Evolutionary conservation across 169 alveolate species (phyloP).

Genomic region (Babesia ovis): DNA sequence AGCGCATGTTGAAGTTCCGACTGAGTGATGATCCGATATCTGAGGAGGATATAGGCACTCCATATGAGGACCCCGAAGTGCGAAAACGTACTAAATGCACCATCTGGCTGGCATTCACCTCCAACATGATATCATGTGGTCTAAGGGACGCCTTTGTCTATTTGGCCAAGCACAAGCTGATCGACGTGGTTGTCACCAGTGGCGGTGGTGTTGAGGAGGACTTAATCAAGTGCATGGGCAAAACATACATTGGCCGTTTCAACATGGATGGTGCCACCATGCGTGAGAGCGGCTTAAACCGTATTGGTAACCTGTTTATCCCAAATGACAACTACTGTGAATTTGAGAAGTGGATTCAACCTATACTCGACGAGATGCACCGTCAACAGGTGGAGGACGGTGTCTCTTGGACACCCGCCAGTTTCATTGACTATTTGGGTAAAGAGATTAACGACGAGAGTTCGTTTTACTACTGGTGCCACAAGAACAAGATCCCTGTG

Average conservation of each 20-base stretch:
- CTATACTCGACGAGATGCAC: slow-evolving; percentile 92
- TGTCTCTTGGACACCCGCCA: slow-evolving; percentile 85
- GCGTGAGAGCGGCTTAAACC: slow-evolving; percentile 93
- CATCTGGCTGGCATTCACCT: slow-evolving; percentile 95
- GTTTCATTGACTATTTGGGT: slow-evolving; percentile 92
- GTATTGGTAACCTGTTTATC: slow-evolving; percentile 97
- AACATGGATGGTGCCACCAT: slow-evolving; percentile 88
- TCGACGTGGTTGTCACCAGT: slow-evolving; percentile 94
- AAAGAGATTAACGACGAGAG: slow-evolving; percentile 92
- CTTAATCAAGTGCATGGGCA: slow-evolving; percentile 94
- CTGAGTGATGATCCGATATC: slow-evolving; percentile 53
- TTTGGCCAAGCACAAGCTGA: slow-evolving; percentile 91
- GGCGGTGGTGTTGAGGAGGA: slow-evolving; percentile 99
- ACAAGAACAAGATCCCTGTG: slow-evolving; percentile 96
- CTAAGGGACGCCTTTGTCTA: slow-evolving; percentile 92
- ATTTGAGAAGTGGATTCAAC: slow-evolving; percentile 97
- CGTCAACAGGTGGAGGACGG: slow-evolving; percentile 80
- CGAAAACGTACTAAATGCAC: slow-evolving; percentile 88
- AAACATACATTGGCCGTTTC: slow-evolving; percentile 88
- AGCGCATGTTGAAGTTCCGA: slow-evolving; percentile 70
- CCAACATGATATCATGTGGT: slow-evolving; percentile 96
- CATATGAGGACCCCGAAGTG: slow-evolving; percentile 71
- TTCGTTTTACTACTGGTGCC: slow-evolving; percentile 97
- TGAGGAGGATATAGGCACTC: slow-evolving; percentile 45
- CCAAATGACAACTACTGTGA: slow-evolving; percentile 96